Evolutionary conservation across 306 rosid species (phyloP).

Genomic region (Quercus glauca): DNA sequence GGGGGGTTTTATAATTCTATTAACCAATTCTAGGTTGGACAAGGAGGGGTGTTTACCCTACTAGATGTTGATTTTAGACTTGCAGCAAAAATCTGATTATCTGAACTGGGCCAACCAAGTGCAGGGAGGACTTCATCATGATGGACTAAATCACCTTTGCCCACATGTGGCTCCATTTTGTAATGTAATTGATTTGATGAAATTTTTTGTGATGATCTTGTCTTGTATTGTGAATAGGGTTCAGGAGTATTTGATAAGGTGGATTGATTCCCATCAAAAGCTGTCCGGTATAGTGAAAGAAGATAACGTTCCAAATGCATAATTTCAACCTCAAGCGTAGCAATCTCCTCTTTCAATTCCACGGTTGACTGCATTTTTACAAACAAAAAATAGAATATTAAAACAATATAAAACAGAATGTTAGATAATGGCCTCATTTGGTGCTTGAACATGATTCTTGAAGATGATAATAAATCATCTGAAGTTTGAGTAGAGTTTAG

Average conservation of each 20-base stretch:
- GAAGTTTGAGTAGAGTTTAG: not conserved
- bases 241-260: constrained; percentile 11
- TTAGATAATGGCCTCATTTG: not conserved
- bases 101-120: constrained; percentile 1
- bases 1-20: not conserved
- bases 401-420: not conserved
- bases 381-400: not conserved
- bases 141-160: not conserved
- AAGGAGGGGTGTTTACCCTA: constrained; percentile 16
- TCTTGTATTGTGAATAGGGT: constrained; percentile 1
- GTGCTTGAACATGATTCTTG: not conserved
- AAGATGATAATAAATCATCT: not conserved
- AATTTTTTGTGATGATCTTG: not conserved
- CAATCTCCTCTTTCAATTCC: constrained; percentile 30
- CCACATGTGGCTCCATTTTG: constrained; percentile 4
- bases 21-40: not conserved
- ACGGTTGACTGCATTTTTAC: constrained; percentile 12
- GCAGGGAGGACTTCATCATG: constrained; percentile 10
- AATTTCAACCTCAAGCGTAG: constrained; percentile 27
- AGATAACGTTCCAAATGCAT: constrained; percentile 33
- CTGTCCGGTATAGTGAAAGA: constrained; percentile 34
- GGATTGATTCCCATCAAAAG: constrained; percentile 19
- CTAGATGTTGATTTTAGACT: not conserved
- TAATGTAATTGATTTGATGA: not conserved
- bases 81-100: constrained; percentile 11